Conservation (phyloP, 2,329 filamentous ascomycete species). For the Pseudomassariella vexata region DNA sequence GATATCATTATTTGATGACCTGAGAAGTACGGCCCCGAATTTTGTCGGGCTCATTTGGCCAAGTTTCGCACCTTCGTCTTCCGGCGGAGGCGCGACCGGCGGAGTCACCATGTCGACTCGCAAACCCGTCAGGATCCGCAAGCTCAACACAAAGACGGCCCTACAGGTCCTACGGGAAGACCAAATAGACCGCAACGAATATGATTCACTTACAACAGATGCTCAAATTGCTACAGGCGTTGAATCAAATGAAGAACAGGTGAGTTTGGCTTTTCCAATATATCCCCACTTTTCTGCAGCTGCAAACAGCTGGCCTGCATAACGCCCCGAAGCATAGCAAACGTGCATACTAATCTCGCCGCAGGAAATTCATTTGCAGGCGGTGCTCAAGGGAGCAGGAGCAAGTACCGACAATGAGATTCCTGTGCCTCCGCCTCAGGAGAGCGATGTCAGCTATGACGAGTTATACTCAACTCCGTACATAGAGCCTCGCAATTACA, state of each 20-base stretch:
- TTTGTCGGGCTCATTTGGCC: slow-evolving; percentile 58
- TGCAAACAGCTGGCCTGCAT: slow-evolving; percentile 17
- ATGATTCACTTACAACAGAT: slow-evolving; percentile 79
- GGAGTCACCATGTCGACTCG: slow-evolving; percentile 49
- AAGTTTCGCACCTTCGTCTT: slow-evolving; percentile 30
- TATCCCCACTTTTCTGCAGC: slow-evolving; percentile 17
- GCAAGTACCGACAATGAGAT: slow-evolving; percentile 54
- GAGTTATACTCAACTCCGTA: slow-evolving; percentile 76
- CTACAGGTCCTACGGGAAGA: slow-evolving; percentile 84
- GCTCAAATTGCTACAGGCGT: slow-evolving; percentile 91
- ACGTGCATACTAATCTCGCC: no score
- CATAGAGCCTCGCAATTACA: slow-evolving; percentile 84
- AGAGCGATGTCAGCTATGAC: slow-evolving; percentile 75
- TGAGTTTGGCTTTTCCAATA: slow-evolving; percentile 54
- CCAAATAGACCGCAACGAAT: slow-evolving; percentile 81
- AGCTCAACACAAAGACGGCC: slow-evolving; percentile 85
- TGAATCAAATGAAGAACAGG: slow-evolving; percentile 94
- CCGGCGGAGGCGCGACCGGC: no score
- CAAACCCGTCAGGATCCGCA: slow-evolving; percentile 75
- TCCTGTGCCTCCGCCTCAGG: slow-evolving; percentile 58
- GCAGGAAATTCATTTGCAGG: slow-evolving; percentile 94
- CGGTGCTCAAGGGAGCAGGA: slow-evolving; percentile 57
- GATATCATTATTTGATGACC: slow-evolving; percentile 46
- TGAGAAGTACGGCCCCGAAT: slow-evolving; percentile 57
- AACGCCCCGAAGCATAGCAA: no score